A percentile compares a stretch with the other conserved stretches of the same genome.
These are phyloP conservation scores for Zymoseptoria crescenta DNA, from an alignment of 2,329 filamentous ascomycete species.

Conservation along the genomic window DNA sequence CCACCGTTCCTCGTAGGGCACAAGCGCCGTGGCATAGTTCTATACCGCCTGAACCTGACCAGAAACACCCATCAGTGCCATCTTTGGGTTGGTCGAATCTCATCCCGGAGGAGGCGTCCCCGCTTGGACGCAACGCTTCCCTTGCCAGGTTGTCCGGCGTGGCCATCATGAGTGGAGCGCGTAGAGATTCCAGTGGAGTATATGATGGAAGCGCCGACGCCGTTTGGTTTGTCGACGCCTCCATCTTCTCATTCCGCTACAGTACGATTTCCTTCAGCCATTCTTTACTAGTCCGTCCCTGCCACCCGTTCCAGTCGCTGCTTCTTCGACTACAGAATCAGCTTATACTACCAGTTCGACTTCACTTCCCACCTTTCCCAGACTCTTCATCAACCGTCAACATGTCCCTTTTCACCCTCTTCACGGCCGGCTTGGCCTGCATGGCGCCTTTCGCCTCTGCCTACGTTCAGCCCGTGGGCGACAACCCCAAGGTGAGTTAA, in stretches of 20 bases:
- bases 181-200: background rate
- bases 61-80: background rate
- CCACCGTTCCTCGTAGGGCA: background rate
- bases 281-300: background rate
- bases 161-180: background rate
- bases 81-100: background rate
- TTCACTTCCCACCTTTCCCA: background rate
- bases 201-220: background rate
- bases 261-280: background rate
- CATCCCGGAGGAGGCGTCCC: background rate
- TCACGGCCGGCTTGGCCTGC: conserved; percentile 47
- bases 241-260: background rate
- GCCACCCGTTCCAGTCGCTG: background rate
- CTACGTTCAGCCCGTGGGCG: conserved; percentile 27
- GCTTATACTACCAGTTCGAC: background rate
- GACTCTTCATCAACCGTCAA: conserved; percentile 14
- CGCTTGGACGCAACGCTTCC: background rate
- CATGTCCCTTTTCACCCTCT: conserved; percentile 38
- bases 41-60: background rate
- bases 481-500: conserved; percentile 17
- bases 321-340: background rate
- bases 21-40: too few species aligned
- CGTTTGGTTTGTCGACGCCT: background rate
- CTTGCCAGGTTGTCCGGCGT: background rate
- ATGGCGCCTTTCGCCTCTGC: conserved; percentile 44